A percentile compares a stretch with the other conserved stretches of the same genome.
Conservation (phyloP, 2,329 filamentous ascomycete genomes). For the Dactylellina leptospora region DNA sequence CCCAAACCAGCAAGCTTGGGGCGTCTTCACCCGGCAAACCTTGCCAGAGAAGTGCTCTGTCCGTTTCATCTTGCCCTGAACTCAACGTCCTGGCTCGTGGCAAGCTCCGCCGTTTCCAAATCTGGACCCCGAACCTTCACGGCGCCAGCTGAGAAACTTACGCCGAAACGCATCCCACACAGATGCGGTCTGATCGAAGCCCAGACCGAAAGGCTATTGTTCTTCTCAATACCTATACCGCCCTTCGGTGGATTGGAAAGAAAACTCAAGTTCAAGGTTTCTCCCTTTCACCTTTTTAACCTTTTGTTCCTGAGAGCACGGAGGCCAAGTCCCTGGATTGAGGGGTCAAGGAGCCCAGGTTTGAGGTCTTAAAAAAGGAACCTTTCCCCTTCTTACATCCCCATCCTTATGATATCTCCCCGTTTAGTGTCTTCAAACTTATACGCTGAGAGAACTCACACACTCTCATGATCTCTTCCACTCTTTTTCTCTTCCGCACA, state of each 20-base stretch:
- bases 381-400: conserved; percentile 41
- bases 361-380: conserved; percentile 43
- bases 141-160: conserved; percentile 20
- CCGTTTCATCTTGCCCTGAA: conserved; percentile 34
- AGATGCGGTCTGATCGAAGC: conserved; percentile 24
- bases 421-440: conserved; percentile 5
- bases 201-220: conserved; percentile 16
- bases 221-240: not conserved
- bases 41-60: conserved; percentile 36
- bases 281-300: not conserved
- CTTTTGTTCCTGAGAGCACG: conserved; percentile 30
- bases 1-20: not conserved
- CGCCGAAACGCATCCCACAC: conserved; percentile 36
- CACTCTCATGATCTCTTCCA: not conserved
- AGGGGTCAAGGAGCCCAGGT: not conserved
- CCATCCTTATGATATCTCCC: conserved; percentile 6
- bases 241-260: not conserved
- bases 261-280: not conserved
- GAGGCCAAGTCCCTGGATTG: not conserved
- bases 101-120: conserved; percentile 19
- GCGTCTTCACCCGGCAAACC: not conserved
- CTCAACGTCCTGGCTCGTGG: not conserved
- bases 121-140: conserved; percentile 30
- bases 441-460: not conserved
- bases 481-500: not conserved